These are phyloP conservation scores for Pulicaria dysenterica DNA, from an alignment of 129 eudicot species.

Conservation along the genomic window DNA sequence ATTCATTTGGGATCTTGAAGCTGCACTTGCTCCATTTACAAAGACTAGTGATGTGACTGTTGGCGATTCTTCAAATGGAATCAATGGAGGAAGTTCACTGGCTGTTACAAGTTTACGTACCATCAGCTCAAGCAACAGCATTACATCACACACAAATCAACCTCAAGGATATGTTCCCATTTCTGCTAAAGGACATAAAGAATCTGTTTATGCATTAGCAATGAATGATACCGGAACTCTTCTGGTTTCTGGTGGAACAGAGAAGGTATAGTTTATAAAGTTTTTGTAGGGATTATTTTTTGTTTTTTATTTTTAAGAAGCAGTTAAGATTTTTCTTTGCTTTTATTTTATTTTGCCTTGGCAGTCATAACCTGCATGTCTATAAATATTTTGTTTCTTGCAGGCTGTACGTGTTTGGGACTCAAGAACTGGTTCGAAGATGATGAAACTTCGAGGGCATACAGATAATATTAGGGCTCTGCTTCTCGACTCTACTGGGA, in stretches of 20 bases:
- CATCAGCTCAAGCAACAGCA: slow-evolving; percentile 70
- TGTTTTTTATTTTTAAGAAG: neutral
- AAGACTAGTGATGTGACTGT: slow-evolving; percentile 55
- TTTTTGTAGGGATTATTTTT: neutral
- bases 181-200: slow-evolving; percentile 94
- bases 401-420: slow-evolving; percentile 98
- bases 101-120: slow-evolving; percentile 67
- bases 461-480: slow-evolving; percentile 86
- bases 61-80: slow-evolving; percentile 61
- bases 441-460: slow-evolving; percentile 92
- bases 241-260: slow-evolving; percentile 97
- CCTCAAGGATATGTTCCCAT: slow-evolving; percentile 72
- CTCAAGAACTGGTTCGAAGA: slow-evolving; percentile 84
- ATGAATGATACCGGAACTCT: slow-evolving; percentile 80
- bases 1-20: slow-evolving; percentile 91
- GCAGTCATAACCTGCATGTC: neutral
- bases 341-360: slow-evolving; percentile 2
- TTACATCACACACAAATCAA: slow-evolving; percentile 65
- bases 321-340: neutral
- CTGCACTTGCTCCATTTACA: slow-evolving; percentile 66
- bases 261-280: slow-evolving; percentile 56
- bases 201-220: slow-evolving; percentile 93
- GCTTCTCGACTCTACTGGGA: slow-evolving; percentile 81
- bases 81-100: slow-evolving; percentile 51
- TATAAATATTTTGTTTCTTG: slow-evolving; percentile 21